Percentiles rank a stretch among this genome's conserved stretches.
Evolutionary conservation across 1,284 basidiomycete species (phyloP).

Genomic region (Sphaerobolus stellatus): DNA sequence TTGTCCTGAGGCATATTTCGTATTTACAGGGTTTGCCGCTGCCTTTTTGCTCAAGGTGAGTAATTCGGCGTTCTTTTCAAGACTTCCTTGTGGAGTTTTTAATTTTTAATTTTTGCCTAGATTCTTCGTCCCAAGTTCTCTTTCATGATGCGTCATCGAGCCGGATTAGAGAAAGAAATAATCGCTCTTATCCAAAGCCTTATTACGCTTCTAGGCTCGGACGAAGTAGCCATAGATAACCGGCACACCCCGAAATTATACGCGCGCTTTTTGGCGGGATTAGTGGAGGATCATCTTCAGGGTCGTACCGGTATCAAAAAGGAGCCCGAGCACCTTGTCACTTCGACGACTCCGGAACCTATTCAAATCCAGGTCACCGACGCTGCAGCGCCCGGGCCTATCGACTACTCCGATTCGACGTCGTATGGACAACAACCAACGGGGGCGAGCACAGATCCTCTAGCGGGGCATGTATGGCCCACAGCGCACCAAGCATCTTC

Average conservation of each 20-base stretch:
- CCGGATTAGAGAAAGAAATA: slow-evolving; percentile 40
- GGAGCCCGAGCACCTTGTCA: not conserved
- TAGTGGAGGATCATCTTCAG: slow-evolving; percentile 37
- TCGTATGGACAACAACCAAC: no score
- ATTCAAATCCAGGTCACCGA: not conserved
- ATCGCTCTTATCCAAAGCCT: slow-evolving; percentile 41
- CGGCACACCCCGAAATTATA: slow-evolving; percentile 53
- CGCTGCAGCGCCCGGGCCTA: not conserved
- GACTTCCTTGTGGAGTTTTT: not conserved
- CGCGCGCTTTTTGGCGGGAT: slow-evolving; percentile 48
- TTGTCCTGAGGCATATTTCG: slow-evolving; percentile 34
- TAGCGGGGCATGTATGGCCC: no score
- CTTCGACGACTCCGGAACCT: not conserved
- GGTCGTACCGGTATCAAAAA: not conserved
- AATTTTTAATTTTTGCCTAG: slow-evolving; percentile 27
- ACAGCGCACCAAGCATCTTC: no score
- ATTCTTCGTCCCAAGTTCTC: slow-evolving; percentile 50
- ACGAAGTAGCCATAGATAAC: slow-evolving; percentile 47
- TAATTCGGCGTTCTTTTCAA: slow-evolving; percentile 22
- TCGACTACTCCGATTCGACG: not conserved
- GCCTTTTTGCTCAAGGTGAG: slow-evolving; percentile 61
- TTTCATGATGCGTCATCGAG: slow-evolving; percentile 41
- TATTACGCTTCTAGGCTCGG: slow-evolving; percentile 47
- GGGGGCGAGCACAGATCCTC: no score
- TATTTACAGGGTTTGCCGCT: slow-evolving; percentile 59